Evolutionary conservation across 2,329 filamentous ascomycete species (phyloP).

Genomic region (Trichoderma sp.): DNA sequence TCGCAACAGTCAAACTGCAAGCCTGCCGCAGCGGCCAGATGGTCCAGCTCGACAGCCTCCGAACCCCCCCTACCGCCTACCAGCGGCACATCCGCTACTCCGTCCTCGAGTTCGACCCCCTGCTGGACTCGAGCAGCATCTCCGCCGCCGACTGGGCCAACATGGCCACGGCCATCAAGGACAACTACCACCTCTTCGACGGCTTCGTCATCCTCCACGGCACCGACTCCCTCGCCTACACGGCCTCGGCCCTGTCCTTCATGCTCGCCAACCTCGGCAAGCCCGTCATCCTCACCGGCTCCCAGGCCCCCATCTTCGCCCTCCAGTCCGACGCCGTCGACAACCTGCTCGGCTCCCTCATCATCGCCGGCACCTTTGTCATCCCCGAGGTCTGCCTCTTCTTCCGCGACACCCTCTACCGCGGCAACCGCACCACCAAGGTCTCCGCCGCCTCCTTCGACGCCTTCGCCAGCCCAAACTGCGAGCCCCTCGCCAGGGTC

Average conservation of each 20-base stretch:
- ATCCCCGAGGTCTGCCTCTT: conserved; percentile 92
- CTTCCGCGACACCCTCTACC: conserved; percentile 88
- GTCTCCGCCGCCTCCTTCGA: conserved; percentile 83
- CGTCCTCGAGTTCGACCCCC: conserved; percentile 78
- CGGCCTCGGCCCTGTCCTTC: conserved; percentile 86
- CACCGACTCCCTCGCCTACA: conserved; percentile 87
- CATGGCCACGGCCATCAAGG: conserved; percentile 75
- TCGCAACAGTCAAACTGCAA: conserved; percentile 49
- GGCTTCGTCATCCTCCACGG: conserved; percentile 90
- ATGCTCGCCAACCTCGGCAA: conserved; percentile 92
- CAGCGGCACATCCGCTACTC: conserved; percentile 80
- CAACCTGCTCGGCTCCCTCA: conserved; percentile 83
- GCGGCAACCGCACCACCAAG: conserved; percentile 86
- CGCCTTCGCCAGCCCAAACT: conserved; percentile 88
- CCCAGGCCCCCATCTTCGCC: conserved; percentile 83
- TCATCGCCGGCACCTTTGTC: conserved; percentile 89
- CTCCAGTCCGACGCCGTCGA: conserved; percentile 90
- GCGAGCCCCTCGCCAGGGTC: conserved; percentile 76
- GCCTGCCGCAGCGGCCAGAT: conserved; percentile 55
- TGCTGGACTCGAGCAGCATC: conserved; percentile 89
- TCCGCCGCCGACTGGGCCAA: conserved; percentile 83
- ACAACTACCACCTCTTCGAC: conserved; percentile 87
- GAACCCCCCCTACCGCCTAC: conserved; percentile 80
- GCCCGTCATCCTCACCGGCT: conserved; percentile 83
- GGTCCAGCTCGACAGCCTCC: conserved; percentile 64